Evolutionary conservation across 73 alveolate species (phyloP), one percentile per base, ranked within the genome.

Genomic region (Loxodes magnus): DNA sequence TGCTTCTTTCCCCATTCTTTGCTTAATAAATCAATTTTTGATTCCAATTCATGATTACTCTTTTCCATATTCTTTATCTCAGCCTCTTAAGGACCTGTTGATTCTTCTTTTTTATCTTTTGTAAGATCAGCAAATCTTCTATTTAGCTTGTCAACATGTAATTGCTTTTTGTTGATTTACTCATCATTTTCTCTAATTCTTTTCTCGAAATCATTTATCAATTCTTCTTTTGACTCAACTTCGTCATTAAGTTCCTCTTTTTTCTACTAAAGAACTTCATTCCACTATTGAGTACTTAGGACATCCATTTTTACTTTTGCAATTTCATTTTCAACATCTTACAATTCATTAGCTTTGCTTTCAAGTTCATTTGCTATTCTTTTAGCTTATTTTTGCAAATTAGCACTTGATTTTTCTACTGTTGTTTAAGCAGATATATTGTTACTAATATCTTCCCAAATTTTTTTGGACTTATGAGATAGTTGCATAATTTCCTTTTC

Each of bases 251-350:
- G 71, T 35, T 85, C 82, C 53, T 75, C 79, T 56, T 83, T 75
- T 64, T 91, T 91, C 51, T 82, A 71, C 50, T 87, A 67, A 35
- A 91, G 85, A 54, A 83, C 73, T 39, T 84, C 94, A 50, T 82
- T 84, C 42, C 90, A 84, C 42, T 90, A 79, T 55, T 83, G 85
- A 43, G 96, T 89, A 39, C 87, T 89, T 23, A 91, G 84, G 62
- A 80, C 77, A 79, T 91, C 98, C 37, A 91, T 91, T 61, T 82
- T 81, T 43, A 91, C 98, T 75, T 97, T 73, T 4, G 93, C 84
- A 44, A 91, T 91, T 77, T 91, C 98, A 84, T 91, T 91, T 0
- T 90, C 82, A 3, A 87, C 79, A 27, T 84, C 83, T 68, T 91
- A 97, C 39, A 78, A 82, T 57, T 90, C 97, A 2, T 85, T 95